Conservation (phyloP, 768 basidiomycete genomes). For the Lactarius psammicola region DNA sequence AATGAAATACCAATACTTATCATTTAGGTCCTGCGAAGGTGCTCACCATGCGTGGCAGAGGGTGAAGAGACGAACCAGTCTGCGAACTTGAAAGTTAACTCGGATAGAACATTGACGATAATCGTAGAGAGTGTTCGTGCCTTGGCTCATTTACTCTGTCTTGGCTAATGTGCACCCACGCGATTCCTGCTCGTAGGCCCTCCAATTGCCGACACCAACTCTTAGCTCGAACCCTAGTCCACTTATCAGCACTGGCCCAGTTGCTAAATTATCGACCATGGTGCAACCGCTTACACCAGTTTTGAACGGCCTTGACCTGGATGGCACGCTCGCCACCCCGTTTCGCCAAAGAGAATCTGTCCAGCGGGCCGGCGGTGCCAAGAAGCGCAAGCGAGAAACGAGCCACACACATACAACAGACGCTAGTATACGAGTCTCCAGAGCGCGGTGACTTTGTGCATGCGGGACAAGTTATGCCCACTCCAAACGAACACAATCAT, state of each 20-base stretch:
- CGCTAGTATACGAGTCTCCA: background rate
- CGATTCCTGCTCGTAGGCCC: background rate
- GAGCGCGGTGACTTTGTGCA: background rate
- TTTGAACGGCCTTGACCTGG: slow-evolving; percentile 6
- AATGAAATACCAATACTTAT: background rate
- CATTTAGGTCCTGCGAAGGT: slow-evolving; percentile 24
- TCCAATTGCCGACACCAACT: background rate
- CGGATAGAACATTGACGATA: slow-evolving; percentile 19
- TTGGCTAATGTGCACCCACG: slow-evolving; percentile 5
- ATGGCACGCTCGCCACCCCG: slow-evolving; percentile 1
- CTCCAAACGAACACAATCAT: background rate
- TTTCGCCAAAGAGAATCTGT: slow-evolving; percentile 6
- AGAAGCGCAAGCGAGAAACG: slow-evolving; percentile 21
- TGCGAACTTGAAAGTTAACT: slow-evolving; percentile 19
- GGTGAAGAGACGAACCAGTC: slow-evolving; percentile 25
- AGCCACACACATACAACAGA: background rate
- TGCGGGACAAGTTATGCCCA: background rate
- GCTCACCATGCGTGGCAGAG: slow-evolving; percentile 26
- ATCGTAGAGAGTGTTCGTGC: slow-evolving; percentile 23
- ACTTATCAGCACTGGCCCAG: background rate
- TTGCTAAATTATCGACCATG: background rate
- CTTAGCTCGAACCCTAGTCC: slow-evolving; percentile 2
- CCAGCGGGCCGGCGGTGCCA: background rate
- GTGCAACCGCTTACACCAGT: slow-evolving; percentile 19
- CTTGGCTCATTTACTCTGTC: background rate